Evolutionary conservation across 1,284 basidiomycete species (phyloP).

Genomic region (Cryptococcus amylolentus): DNA sequence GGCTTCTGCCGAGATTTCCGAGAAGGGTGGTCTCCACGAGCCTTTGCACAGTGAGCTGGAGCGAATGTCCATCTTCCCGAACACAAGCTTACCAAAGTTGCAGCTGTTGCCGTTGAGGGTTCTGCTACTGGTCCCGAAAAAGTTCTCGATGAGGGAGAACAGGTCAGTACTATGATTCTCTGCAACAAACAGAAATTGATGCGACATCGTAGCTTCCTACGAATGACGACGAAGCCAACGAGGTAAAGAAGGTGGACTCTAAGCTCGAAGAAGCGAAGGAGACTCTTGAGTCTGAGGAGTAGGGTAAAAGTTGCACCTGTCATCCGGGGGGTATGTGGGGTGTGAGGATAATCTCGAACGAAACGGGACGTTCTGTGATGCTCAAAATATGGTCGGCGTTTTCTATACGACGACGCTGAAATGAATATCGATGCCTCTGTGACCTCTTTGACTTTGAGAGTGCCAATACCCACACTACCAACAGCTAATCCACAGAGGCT

Average conservation of each 20-base stretch:
- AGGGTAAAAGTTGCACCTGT: too few species aligned
- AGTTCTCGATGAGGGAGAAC: slow-evolving; percentile 27
- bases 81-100: background rate
- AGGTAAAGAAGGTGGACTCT: slow-evolving; percentile 54
- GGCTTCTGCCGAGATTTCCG: slow-evolving; percentile 15
- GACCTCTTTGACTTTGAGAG: too few species aligned
- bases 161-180: slow-evolving; percentile 4
- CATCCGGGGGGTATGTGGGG: too few species aligned
- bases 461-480: too few species aligned
- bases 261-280: slow-evolving; percentile 55
- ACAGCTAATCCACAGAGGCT: too few species aligned
- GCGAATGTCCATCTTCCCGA: background rate
- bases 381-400: too few species aligned
- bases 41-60: slow-evolving; percentile 26
- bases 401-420: too few species aligned
- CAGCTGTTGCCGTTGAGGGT: slow-evolving; percentile 30
- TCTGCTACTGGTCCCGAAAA: slow-evolving; percentile 23
- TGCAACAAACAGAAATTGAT: background rate
- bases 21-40: slow-evolving; percentile 33
- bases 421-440: too few species aligned
- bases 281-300: background rate
- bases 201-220: slow-evolving; percentile 51
- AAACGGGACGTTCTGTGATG: too few species aligned
- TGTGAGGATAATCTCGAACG: too few species aligned
- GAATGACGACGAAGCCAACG: slow-evolving; percentile 54